Evolutionary conservation across 768 basidiomycete species (phyloP), one percentile per base, ranked within the genome.

Genomic region (Boletus insuetus): DNA sequence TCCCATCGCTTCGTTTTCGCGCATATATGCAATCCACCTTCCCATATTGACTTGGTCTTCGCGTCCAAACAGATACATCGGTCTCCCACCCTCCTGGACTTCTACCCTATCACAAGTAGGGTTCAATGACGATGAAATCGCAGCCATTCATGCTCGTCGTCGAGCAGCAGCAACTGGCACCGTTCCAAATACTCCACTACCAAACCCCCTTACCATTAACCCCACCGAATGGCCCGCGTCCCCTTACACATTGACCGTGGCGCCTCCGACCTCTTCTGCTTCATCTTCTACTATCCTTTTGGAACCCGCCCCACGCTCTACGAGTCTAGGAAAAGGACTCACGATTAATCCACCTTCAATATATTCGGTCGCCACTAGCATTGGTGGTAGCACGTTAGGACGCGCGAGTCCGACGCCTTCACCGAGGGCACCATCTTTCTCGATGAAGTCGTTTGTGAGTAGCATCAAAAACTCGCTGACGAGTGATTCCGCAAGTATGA

Each of bases 81-180:
- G 88, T 10, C 73, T 91, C 13, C 89, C 89, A 1, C 87, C 89
- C 0, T 86, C 87, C 1, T 91, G 89, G 89, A 75, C 83, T 0
- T 72, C 80, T 7, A 82, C 82, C 6, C 75, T 91, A 12, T 73
- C 77, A 0, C 75, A 79, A 20, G 82, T 81, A 9, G 88, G 88
- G 0, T 87, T 87, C 60, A 74, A 78, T 6, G 79, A 85, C n/a
- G 84, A 85, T 6, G 87, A 89, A 68, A 89, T 91, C 34, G 75
- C 78, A 0, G 77, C 77, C 6, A 82, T 89, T 14, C 79, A 83
- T 39, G 71, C 74, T 19, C 74, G 74, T 24, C 68, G 77, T 22
- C 54, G 55, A 29, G 65, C 56, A 24, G 65, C 61, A 44, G 60
- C 38, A 45, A 63, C 54, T 1, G 22, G 41, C n/a, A 9, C 35